Conservation (phyloP, 345 rosid species). For the Populus euphratica region DNA sequence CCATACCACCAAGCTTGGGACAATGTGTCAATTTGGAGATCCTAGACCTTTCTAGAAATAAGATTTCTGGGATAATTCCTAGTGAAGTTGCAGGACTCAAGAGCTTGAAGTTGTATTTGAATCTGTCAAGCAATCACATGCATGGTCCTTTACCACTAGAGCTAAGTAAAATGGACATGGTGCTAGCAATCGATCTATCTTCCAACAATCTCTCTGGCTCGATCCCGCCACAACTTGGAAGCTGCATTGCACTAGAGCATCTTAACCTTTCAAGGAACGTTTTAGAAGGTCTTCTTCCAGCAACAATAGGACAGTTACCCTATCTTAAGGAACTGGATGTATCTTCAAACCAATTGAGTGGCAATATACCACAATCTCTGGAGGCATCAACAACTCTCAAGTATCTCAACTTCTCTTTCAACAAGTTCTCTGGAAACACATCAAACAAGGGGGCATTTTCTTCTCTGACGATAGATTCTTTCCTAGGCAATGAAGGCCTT, state of each 20-base stretch:
- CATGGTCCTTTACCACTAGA: slow-evolving; percentile 65
- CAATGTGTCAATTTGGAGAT: slow-evolving; percentile 73
- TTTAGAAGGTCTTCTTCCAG: slow-evolving; percentile 58
- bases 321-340: slow-evolving; percentile 64
- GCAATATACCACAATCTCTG: slow-evolving; percentile 56
- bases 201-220: slow-evolving; percentile 63
- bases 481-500: slow-evolving; percentile 58
- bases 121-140: slow-evolving; percentile 72
- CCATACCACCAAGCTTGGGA: slow-evolving; percentile 65
- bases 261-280: slow-evolving; percentile 67
- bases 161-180: slow-evolving; percentile 97
- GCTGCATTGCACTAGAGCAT: slow-evolving; percentile 83
- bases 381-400: slow-evolving; percentile 60
- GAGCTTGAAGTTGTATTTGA: slow-evolving; percentile 80
- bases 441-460: slow-evolving; percentile 64
- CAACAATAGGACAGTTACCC: slow-evolving; percentile 66
- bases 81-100: slow-evolving; percentile 58
- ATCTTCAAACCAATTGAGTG: slow-evolving; percentile 58
- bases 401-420: slow-evolving; percentile 70
- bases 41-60: slow-evolving; percentile 75
- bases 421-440: slow-evolving; percentile 59
- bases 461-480: slow-evolving; percentile 54
- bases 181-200: slow-evolving; percentile 78
- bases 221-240: slow-evolving; percentile 70
- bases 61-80: slow-evolving; percentile 63